A percentile compares a stretch with the other conserved stretches of the same genome.
These are phyloP conservation scores for Botrytis aclada DNA, from an alignment of 2,329 filamentous ascomycete species.

Conservation along the genomic window DNA sequence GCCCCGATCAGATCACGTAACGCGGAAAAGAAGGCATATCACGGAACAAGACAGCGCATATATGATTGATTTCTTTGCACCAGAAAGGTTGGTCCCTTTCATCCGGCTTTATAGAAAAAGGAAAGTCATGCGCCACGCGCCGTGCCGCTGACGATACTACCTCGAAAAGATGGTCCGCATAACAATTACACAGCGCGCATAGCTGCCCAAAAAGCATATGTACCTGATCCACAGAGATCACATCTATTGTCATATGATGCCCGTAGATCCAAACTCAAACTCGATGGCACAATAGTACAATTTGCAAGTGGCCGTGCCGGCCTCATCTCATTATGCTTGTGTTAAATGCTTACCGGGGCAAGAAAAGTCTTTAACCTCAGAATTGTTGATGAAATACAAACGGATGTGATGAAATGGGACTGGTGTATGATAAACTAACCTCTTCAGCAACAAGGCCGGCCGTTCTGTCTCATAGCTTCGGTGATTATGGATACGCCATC, in stretches of 20 bases:
- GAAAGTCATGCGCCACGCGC: slow-evolving; percentile 26
- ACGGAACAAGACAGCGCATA: slow-evolving; percentile 12
- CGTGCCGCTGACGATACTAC: slow-evolving; percentile 29
- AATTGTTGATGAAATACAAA: slow-evolving; percentile 11
- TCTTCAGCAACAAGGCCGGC: slow-evolving; percentile 6
- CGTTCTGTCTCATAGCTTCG: slow-evolving; percentile 8
- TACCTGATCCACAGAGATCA: slow-evolving; percentile 30
- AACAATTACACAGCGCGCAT: slow-evolving; percentile 30
- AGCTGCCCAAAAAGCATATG: slow-evolving; percentile 33
- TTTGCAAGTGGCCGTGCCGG: background rate
- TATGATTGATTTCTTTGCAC: slow-evolving; percentile 1
- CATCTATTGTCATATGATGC: slow-evolving; percentile 15
- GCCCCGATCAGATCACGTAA: slow-evolving; percentile 25
- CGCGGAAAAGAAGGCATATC: slow-evolving; percentile 11
- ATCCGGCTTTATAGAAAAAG: slow-evolving; percentile 19
- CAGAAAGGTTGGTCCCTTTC: slow-evolving; percentile 10
- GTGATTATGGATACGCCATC: slow-evolving; percentile 20
- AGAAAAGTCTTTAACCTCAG: slow-evolving; percentile 4
- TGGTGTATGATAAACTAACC: background rate
- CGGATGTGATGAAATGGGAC: slow-evolving; percentile 13
- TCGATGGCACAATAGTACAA: slow-evolving; percentile 9
- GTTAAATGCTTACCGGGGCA: background rate
- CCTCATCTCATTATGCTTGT: slow-evolving; percentile 3
- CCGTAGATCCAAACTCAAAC: slow-evolving; percentile 14
- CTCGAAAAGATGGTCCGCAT: slow-evolving; percentile 23